phyloP scores from a whole-genome alignment of 2,329 filamentous ascomycete genomes.

The Akanthomyces dipterigenus region DNA sequence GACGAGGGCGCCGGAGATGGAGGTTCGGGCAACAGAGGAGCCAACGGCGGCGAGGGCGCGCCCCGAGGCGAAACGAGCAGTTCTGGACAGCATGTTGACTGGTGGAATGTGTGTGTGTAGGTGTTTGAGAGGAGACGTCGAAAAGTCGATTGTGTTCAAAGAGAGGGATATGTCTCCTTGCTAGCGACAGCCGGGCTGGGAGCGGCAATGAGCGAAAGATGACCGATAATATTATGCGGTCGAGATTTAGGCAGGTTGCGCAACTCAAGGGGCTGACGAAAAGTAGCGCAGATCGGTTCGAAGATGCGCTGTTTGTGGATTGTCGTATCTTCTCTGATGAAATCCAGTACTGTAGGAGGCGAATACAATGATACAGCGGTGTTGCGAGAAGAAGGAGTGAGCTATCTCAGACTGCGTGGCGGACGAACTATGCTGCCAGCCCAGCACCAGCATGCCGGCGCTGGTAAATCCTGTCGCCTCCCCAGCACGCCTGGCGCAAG shows the following conservation, averaged over 20 bases:
- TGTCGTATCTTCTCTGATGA: neutral
- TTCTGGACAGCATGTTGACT: constrained; percentile 41
- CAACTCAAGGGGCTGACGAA: constrained; percentile 4
- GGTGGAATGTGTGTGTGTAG: constrained; percentile 5
- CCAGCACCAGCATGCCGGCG: neutral
- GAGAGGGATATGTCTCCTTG: constrained; percentile 1
- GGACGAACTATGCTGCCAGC: neutral
- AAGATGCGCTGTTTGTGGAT: neutral
- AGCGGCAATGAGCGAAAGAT: constrained; percentile 12
- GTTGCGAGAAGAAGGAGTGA: neutral
- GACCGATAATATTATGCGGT: constrained; percentile 3
- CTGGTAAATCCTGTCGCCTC: constrained; percentile 3
- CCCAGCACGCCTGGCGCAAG: neutral
- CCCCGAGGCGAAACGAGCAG: constrained; percentile 36
- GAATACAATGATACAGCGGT: neutral
- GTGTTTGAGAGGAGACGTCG: neutral
- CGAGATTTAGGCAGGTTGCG: constrained; percentile 7
- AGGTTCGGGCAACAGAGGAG: constrained; percentile 21
- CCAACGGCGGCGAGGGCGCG: constrained; percentile 35
- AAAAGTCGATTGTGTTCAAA: constrained; percentile 7
- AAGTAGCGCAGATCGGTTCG: constrained; percentile 2
- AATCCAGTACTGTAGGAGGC: neutral
- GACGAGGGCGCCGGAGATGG: constrained; percentile 25
- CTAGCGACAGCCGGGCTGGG: constrained; percentile 3
- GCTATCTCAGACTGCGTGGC: constrained; percentile 3